A percentile compares a stretch with the other conserved stretches of the same genome.
phyloP scores from a whole-genome alignment of 805 yeast genomes.

The Teunomyces tritomae region DNA sequence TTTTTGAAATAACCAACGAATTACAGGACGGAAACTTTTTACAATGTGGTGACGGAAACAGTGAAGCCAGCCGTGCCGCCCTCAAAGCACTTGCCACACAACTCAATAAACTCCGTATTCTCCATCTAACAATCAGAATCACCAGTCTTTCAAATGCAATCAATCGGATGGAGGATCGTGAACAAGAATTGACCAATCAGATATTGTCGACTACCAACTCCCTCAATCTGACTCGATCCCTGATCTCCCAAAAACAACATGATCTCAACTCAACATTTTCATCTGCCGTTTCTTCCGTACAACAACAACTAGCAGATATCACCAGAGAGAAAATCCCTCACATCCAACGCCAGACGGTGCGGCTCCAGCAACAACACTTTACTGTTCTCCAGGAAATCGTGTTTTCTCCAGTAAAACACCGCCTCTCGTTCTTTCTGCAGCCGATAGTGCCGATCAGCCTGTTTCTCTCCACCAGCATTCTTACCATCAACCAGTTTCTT shows the following conservation, averaged over 20 bases:
- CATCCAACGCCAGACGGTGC: slow-evolving; percentile 24
- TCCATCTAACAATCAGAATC: slow-evolving; percentile 15
- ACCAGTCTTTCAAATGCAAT: slow-evolving; percentile 4
- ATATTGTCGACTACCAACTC: neutral
- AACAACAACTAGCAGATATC: neutral
- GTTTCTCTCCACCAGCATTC: slow-evolving; percentile 25
- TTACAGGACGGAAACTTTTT: slow-evolving; percentile 9
- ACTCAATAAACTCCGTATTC: slow-evolving; percentile 27
- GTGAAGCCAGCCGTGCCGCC: slow-evolving; percentile 2
- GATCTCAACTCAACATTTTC: neutral
- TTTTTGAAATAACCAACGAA: slow-evolving; percentile 19
- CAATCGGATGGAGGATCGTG: neutral
- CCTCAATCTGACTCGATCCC: neutral
- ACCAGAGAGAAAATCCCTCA: slow-evolving; percentile 12
- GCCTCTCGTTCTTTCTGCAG: slow-evolving; percentile 20
- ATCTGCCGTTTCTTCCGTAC: neutral
- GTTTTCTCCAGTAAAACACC: slow-evolving; percentile 11
- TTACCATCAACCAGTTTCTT: slow-evolving; percentile 19
- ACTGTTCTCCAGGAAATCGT: slow-evolving; percentile 23
- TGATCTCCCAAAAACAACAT: neutral
- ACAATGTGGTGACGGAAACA: neutral
- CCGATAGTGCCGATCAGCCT: slow-evolving; percentile 26
- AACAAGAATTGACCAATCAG: neutral
- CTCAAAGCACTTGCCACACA: slow-evolving; percentile 28
- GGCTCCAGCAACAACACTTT: slow-evolving; percentile 22